Base-by-base conservation (phyloP, 1,284 basidiomycete species). In the Marasmius tenuissimus region DNA sequence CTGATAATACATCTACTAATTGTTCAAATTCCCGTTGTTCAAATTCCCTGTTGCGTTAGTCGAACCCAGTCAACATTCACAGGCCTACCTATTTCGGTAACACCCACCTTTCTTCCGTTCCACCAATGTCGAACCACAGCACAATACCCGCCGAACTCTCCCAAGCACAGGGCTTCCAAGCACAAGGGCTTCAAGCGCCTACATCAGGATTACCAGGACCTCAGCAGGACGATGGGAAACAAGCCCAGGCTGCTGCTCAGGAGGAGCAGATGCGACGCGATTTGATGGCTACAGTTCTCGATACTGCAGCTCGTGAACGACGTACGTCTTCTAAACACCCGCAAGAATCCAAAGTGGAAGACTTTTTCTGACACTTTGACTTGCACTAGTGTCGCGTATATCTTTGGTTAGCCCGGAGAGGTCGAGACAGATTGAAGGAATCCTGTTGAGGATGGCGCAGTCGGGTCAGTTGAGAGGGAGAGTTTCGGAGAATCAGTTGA, bases 401-500 rank as follows among this genome's bases (percentile, higher is more conserved):
- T 86, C 92, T 3, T 86, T 99, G 38, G 97, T 98, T 63, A 93
- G 95, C 70, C 93, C 95, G 0, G 88, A 93, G 61, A 84, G 96
- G 71, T 92, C 95, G 6, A 81, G 85, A 61, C 89, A 96, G 73
- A 95, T 98, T 67, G 93, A 97, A 75, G 84, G 83, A 12, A 86
- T 97, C 61, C 80, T 99, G 49, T 72, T 96, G 40, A 85, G 93
- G 48, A 96, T 98, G 94, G 96, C 92, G 7, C 94, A 96, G 75
- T 84, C 86, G 1, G 96, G 96, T n/a, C 96, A 98, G 75, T 78
- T 98, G 53, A 84, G 91, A 59, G 91, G 92, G 11, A 84, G 91
- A 59, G 91, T 99, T 49, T 89, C 86, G 33, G 97, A 99, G 73
- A 83, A 86, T 52, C 94, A 97, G 72, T 82, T 99, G 62, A 97